Conservation (phyloP, 2,329 filamentous ascomycete species). For the Fusarium sp. region DNA sequence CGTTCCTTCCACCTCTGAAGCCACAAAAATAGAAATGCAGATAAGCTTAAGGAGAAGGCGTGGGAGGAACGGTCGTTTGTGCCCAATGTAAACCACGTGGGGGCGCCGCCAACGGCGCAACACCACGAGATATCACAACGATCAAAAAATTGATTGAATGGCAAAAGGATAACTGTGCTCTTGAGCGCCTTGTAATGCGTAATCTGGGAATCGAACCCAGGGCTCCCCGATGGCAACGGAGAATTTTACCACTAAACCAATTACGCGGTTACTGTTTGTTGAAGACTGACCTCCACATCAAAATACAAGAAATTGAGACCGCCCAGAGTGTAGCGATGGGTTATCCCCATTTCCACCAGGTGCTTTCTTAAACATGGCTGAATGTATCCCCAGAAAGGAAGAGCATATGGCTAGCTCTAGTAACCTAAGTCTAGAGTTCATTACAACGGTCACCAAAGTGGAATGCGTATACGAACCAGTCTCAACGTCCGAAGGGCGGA, state of each 20-base stretch:
- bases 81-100: no score
- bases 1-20: background rate
- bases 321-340: no score
- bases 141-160: background rate
- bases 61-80: background rate
- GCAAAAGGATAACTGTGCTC: background rate
- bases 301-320: rapidly evolving
- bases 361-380: background rate
- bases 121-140: background rate
- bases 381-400: background rate
- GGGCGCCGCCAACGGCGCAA: background rate
- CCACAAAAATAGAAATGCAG: background rate
- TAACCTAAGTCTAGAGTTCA: background rate
- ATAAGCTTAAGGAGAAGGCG: background rate
- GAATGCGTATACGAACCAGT: background rate
- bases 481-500: background rate
- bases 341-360: background rate
- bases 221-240: slow-evolving; percentile 9
- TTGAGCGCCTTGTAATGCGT: background rate
- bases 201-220: slow-evolving; percentile 11
- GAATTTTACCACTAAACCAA: slow-evolving; percentile 13
- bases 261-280: background rate
- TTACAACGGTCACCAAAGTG: background rate
- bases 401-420: background rate
- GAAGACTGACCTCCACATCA: rapidly evolving